Evolutionary conservation across 2,329 filamentous ascomycete species (phyloP), one percentile per base, ranked within the genome.

Genomic region (Helotiales sp.): DNA sequence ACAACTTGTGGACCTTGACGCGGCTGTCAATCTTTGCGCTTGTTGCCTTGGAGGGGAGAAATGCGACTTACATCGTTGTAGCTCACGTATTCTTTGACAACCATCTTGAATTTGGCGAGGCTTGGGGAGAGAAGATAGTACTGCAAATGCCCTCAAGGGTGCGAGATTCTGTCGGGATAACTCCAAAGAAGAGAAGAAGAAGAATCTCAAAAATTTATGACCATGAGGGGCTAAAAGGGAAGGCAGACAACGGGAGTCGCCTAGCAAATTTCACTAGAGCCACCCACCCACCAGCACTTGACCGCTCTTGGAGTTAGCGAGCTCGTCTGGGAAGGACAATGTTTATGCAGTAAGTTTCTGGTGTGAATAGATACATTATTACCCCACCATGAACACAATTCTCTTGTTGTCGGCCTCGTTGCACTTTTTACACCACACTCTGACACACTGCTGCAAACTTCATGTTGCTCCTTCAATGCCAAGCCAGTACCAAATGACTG

Each of bases 1-100:
- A 99, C 78, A 98, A 88, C 82, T 97, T 97, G 88, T 99, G 96
- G 77, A 99, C 91, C 94, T 98, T 77, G 20, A 60, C 71, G 64
- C 65, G 61, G 49, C 49, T 66, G 66, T 76, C 45, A 75, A 64
- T 65, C 11, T 45, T 67, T 55, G 66, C 55, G 13, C n/a, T 22
- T n/a, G 24, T 37, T 57, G 32, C 55, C 65, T 47, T 65, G 50
- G 70, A 69, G 62, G 65, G 58, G 64, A 40, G 20, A 6, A 54
- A 60, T 59, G 40, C 45, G 57, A 57, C 61, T 60, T 83, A 94
- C 92, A 88, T 96, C 89, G 80, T 96, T 97, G 82, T 97, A 97
- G 75, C 92, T 96, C 78, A 96, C 89, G 83, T 95, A 96, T 79
- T 93, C 81, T 80, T 96, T 96, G 81, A 95, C 86, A 72, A 91